These are phyloP conservation scores for Cystobasidium onofrii DNA, from an alignment of 768 basidiomycete species.

Conservation along the genomic window DNA sequence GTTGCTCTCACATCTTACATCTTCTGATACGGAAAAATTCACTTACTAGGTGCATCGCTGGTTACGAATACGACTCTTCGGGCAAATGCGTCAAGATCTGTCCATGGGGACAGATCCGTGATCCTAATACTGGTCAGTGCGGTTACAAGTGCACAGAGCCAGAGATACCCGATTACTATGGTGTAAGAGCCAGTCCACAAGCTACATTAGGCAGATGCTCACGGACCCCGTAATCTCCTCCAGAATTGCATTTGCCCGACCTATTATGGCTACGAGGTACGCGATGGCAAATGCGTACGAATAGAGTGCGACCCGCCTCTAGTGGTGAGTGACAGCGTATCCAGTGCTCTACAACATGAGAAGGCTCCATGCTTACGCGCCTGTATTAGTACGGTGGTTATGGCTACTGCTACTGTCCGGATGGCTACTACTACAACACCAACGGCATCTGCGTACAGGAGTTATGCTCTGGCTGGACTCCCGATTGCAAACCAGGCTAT, in stretches of 20 bases:
- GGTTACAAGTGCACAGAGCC: not conserved
- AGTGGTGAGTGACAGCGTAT: not conserved
- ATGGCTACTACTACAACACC: not conserved
- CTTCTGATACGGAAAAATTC: slow-evolving; percentile 1
- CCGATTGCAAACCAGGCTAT: not conserved
- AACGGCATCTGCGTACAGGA: not conserved
- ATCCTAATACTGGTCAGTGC: not conserved
- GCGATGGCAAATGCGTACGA: not conserved
- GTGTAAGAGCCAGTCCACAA: not conserved
- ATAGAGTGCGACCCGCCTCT: not conserved
- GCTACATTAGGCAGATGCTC: not conserved
- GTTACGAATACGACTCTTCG: not conserved
- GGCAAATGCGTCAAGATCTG: slow-evolving; percentile 17
- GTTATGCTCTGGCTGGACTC: not conserved
- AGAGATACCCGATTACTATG: not conserved
- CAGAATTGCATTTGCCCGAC: not conserved
- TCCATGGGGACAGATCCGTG: not conserved
- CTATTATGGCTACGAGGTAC: not conserved
- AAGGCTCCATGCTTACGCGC: too few relatives aligned
- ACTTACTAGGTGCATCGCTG: not conserved
- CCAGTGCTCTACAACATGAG: too few relatives aligned
- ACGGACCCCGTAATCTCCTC: too few relatives aligned
- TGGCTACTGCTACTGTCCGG: not conserved
- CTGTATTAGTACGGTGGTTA: not conserved
- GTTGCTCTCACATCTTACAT: too few relatives aligned